Evolutionary conservation across 1,284 basidiomycete species (phyloP), one percentile per base, ranked within the genome.

Genomic region (Apiotrichum sp.): DNA sequence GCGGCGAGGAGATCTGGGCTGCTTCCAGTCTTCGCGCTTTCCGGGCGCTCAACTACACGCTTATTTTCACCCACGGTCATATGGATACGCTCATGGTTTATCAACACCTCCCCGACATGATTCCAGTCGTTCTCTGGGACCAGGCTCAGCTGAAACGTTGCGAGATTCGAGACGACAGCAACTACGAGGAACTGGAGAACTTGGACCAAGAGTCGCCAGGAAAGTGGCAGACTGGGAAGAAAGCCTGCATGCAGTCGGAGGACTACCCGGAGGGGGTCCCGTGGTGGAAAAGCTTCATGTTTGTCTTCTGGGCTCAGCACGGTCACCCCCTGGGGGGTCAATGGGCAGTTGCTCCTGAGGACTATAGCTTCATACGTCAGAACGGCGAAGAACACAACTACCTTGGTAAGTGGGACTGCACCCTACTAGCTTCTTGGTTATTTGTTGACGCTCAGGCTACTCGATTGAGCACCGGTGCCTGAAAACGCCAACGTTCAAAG

Each of bases 271-370:
- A 60, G 22, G 69, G 74, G 1, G 68, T 75, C n/a, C 71, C 73
- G 1, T 46, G 66, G 16, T 75, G 72, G 71, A 76, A 75, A 59
- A 58, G 66, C 32, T 67, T 74, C 49, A 49, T 58, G 10, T 70
- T 71, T 41, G 55, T 65, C 40, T 77, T 72, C 56, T 77, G 75
- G 75, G 29, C 46, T 2, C 47, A 46, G 10, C 46, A 60, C 3
- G 49, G 53, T 2, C 59, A 66, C 47, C 69, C 70, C 1, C 62
- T 74, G 1, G 74, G 74, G 3, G 44, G 51, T 3, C 48, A 62
- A 6, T 77, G 73, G 73, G 70, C 70, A 8, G 53, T 77, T n/a
- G 57, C 63, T 7, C 74, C 74, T 1, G 73, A 76, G 50, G 63
- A 75, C 55, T 75, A 70, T 47, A 42, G 42, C 8, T 32, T n/a